Percentiles rank a stretch among this genome's conserved stretches.
Conservation (phyloP, 257 asterid species). For the Solanum sitiens region DNA sequence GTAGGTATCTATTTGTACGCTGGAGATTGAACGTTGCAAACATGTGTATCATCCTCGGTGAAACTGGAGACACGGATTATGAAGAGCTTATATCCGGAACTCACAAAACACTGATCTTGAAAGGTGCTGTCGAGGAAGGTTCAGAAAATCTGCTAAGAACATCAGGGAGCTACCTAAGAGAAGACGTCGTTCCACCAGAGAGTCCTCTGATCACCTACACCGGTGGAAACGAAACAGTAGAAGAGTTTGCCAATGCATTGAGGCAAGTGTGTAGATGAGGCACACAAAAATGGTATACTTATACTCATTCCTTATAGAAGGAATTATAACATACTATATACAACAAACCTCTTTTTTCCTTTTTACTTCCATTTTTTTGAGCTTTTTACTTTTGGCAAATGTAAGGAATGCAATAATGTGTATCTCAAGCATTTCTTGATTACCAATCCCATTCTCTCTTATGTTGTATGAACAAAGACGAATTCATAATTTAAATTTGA, state of each 20-base stretch:
- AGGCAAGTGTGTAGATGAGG: conserved; percentile 44
- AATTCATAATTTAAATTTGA: background rate
- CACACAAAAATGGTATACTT: conserved; percentile 12
- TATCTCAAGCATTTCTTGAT: background rate
- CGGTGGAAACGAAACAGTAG: conserved; percentile 29
- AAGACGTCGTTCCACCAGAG: conserved; percentile 60
- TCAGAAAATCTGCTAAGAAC: conserved; percentile 71
- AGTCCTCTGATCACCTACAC: conserved; percentile 40
- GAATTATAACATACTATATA: background rate
- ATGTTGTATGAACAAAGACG: background rate
- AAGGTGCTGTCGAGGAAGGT: conserved; percentile 48
- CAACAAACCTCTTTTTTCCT: background rate
- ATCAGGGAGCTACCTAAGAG: conserved; percentile 59
- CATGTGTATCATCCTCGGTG: conserved; percentile 76
- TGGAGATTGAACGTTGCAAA: conserved; percentile 76
- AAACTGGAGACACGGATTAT: conserved; percentile 80
- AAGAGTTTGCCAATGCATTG: conserved; percentile 39
- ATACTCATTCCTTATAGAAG: background rate
- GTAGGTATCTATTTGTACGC: conserved; percentile 75
- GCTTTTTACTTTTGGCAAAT: background rate
- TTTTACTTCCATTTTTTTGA: background rate
- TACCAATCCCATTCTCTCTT: background rate
- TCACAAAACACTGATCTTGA: conserved; percentile 63
- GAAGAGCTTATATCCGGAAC: conserved; percentile 73
- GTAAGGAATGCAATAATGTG: background rate